Percentiles rank a stretch among this genome's conserved stretches.
Conservation (phyloP, 352 stramenopile species). For the Pythium phragmitis region DNA sequence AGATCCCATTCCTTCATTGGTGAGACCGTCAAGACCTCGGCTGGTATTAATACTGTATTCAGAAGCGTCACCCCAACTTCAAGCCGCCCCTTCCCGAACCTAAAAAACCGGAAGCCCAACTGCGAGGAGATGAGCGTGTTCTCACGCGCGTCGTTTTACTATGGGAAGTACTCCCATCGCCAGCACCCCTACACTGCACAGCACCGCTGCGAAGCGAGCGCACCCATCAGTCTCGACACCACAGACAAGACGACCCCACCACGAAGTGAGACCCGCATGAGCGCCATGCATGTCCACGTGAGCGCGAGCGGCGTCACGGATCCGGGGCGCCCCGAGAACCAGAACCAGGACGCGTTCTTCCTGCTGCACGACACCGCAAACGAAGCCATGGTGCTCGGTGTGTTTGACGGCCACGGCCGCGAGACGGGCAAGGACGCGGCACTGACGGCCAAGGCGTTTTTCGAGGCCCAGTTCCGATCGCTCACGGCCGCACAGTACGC, state of each 20-base stretch:
- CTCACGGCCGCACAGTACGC: conserved; percentile 46
- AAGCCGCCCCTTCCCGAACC: conserved; percentile 14
- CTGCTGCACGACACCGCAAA: conserved; percentile 43
- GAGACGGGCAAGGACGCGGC: conserved; percentile 74
- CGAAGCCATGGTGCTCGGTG: conserved; percentile 52
- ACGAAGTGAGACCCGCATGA: background rate
- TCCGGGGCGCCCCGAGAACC: conserved; percentile 43
- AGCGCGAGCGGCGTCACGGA: conserved; percentile 55
- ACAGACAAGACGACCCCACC: background rate
- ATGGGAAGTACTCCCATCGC: conserved; percentile 16
- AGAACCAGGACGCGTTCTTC: conserved; percentile 92
- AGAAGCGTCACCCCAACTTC: conserved; percentile 13
- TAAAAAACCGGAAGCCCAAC: background rate
- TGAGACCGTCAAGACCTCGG: no score
- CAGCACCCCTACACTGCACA: background rate
- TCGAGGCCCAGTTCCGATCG: conserved; percentile 58
- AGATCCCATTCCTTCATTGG: background rate
- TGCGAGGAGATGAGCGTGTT: conserved; percentile 16
- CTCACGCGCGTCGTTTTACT: conserved; percentile 15
- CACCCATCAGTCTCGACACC: conserved; percentile 11
- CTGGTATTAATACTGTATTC: no score
- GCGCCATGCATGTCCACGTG: conserved; percentile 18
- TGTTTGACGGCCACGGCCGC: conserved; percentile 88
- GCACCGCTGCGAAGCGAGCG: background rate
- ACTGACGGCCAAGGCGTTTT: conserved; percentile 54